Conservation (phyloP, 352 stramenopile species). For the Aphanomyces euteiches region DNA sequence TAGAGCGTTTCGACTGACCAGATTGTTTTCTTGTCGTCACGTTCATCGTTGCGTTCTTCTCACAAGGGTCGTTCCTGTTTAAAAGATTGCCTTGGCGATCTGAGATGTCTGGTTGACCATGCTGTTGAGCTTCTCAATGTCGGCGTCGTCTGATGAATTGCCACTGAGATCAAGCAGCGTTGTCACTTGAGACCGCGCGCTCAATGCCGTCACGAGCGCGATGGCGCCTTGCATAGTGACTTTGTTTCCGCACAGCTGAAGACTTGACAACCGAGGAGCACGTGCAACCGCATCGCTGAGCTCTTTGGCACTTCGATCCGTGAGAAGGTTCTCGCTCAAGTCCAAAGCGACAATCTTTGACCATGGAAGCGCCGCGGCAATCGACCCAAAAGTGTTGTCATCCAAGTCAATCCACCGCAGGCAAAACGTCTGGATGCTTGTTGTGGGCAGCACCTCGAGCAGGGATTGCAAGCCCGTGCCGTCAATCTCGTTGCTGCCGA, state of each 20-base stretch:
- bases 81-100: too few species aligned
- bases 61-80: too few species aligned
- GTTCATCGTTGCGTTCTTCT: too few species aligned
- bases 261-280: background rate
- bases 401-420: background rate
- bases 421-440: background rate
- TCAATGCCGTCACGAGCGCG: background rate
- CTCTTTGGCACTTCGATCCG: background rate
- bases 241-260: background rate
- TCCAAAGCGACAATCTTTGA: background rate
- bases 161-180: background rate
- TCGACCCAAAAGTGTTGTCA: background rate
- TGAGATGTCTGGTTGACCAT: background rate
- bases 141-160: background rate
- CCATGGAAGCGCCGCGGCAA: background rate
- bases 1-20: too few species aligned
- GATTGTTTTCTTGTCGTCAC: too few species aligned
- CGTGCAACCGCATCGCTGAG: background rate
- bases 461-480: background rate
- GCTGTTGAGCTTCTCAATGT: background rate
- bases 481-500: background rate
- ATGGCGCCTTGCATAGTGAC: background rate
- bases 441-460: background rate
- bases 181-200: background rate
- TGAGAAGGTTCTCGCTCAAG: background rate